Conservation (phyloP, 2,329 filamentous ascomycete genomes). For the Onygenales sp. region DNA sequence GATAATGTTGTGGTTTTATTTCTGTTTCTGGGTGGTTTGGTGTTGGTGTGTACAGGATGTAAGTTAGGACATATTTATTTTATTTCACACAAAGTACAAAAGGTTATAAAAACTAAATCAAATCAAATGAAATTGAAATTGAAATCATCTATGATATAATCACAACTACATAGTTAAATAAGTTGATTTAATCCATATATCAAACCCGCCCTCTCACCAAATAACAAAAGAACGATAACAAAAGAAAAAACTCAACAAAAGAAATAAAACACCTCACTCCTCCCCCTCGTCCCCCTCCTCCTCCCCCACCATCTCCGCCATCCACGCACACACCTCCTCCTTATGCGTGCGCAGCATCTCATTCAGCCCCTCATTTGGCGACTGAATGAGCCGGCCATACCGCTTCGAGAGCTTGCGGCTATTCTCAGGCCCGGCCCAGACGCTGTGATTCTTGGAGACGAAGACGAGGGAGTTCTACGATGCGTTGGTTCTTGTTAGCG, state of each 20-base stretch:
- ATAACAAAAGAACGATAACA: background rate
- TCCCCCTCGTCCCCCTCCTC: background rate
- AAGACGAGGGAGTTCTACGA: slow-evolving; percentile 62
- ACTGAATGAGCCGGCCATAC: slow-evolving; percentile 45
- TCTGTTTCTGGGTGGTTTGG: no score
- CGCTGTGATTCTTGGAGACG: slow-evolving; percentile 63
- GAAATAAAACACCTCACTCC: background rate
- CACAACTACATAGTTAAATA: no score
- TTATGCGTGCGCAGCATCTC: slow-evolving; percentile 49
- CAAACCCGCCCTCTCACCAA: background rate
- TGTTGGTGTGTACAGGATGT: no score
- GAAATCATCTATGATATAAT: no score
- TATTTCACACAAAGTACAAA: no score
- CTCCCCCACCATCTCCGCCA: slow-evolving; percentile 30
- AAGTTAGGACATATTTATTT: no score
- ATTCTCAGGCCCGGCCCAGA: slow-evolving; percentile 59
- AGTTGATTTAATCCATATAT: background rate
- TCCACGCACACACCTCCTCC: slow-evolving; percentile 38
- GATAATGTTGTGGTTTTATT: no score
- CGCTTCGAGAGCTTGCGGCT: slow-evolving; percentile 47
- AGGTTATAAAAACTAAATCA: no score
- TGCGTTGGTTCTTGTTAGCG: background rate
- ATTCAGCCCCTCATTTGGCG: slow-evolving; percentile 37
- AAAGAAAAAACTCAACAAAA: background rate
- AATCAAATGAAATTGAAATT: no score